Evolutionary conservation across 2,329 filamentous ascomycete genomes (phyloP).

Genomic region (Tolypocladium paradoxum): DNA sequence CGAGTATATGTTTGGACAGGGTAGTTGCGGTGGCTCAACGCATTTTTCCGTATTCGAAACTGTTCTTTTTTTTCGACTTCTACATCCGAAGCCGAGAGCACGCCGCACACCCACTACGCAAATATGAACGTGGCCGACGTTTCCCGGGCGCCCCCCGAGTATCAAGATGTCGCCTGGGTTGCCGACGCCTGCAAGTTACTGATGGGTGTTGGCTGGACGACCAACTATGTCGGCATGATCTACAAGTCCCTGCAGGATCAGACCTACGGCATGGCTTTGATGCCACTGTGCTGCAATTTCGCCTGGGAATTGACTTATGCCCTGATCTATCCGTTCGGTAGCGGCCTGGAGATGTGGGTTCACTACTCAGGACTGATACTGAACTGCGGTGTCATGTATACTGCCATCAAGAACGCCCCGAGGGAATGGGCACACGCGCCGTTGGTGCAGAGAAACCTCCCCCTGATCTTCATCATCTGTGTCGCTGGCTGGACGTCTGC

Average conservation of each 20-base stretch:
- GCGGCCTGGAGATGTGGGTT: background rate
- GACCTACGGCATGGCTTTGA: constrained; percentile 2
- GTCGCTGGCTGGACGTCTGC: background rate
- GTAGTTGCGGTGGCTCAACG: background rate
- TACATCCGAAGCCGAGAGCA: background rate
- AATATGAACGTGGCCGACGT: background rate
- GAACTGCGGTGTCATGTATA: constrained; percentile 3
- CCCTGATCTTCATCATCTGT: background rate
- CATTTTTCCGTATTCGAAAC: background rate
- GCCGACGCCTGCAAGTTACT: background rate
- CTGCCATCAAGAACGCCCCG: background rate
- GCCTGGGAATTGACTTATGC: constrained; percentile 1
- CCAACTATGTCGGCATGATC: constrained; percentile 2
- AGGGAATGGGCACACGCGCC: constrained; percentile 1
- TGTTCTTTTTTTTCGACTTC: background rate
- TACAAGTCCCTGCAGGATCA: background rate
- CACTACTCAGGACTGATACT: background rate
- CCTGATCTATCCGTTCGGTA: constrained; percentile 1
- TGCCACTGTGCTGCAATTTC: constrained; percentile 2
- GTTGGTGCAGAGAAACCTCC: background rate
- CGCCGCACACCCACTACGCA: background rate
- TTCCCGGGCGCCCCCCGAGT: background rate
- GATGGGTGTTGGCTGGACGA: background rate
- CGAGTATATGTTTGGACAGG: background rate
- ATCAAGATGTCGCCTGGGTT: constrained; percentile 1